Base-by-base conservation (phyloP, 202 grass and related monocot genomes). In the Hordeum pubiflorum region DNA sequence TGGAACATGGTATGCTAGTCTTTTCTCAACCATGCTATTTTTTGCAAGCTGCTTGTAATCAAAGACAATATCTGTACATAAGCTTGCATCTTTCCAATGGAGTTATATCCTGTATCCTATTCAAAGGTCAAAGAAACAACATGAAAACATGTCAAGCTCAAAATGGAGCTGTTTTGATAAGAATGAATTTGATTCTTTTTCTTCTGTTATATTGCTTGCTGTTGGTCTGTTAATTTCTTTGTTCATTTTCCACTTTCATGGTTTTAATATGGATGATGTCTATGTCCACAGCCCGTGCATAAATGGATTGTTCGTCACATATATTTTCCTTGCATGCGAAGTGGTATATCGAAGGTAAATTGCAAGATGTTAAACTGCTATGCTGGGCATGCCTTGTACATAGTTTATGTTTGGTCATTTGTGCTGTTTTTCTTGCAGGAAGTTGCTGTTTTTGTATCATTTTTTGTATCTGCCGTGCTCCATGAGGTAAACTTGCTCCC, bases 291-390 rank as follows among this genome's bases (percentile, higher is more conserved):
- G 91, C 91, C 91, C 69, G 91, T 94, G 34, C 91, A 94, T 80
- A 94, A 87, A 89, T 94, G 91, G 91, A 56, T 91, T 69, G 72
- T 91, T 77, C 89, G 89, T 10, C 91, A 91, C 77, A 76, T 94
- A 80, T 94, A 94, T 68, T 89, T 87, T 48, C 91, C 91, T 22
- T 91, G 89, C 84, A 89, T 94, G 75, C 72, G 89, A 54, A 89
- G 88, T 91, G 88, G 91, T 59, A 79, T 91, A 79, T 68, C 88
- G 52, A 94, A 91, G 91, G 91, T 94, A 94, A 87, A 71, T 34
- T 76, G 37, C 5, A 27, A 32, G 44, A 66, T 67, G 60, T 36
- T 81, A 73, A 14, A 26, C 26, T 77, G 13, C 8, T 77, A 66
- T 9, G 1, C 17, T 67, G 13, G 58, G 52, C n/a, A 81, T 58